Conservation (phyloP, 768 basidiomycete genomes). For the Crassisporium funariophilum region DNA sequence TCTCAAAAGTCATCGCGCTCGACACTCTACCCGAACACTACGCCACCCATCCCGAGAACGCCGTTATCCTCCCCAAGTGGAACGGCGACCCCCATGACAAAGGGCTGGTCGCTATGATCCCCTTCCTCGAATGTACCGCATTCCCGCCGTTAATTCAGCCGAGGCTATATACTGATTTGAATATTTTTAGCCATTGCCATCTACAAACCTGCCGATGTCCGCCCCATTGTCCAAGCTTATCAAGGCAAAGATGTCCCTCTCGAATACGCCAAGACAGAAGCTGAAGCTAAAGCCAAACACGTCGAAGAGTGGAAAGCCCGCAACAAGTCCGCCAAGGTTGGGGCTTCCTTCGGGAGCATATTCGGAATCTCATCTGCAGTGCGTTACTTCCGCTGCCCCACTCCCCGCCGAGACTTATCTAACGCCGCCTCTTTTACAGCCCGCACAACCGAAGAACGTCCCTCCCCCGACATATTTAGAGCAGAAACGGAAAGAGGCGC, state of each 20-base stretch:
- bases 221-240: slow-evolving; percentile 85
- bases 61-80: slow-evolving; percentile 85
- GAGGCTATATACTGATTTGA: not conserved
- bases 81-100: slow-evolving; percentile 68
- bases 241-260: slow-evolving; percentile 84
- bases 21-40: slow-evolving; percentile 85
- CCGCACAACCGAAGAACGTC: slow-evolving; percentile 27
- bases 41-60: slow-evolving; percentile 83
- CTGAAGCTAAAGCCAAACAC: slow-evolving; percentile 74
- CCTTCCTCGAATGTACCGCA: slow-evolving; percentile 86
- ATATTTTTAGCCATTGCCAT: slow-evolving; percentile 79
- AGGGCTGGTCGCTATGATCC: slow-evolving; percentile 89
- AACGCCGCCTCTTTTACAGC: too few relatives aligned
- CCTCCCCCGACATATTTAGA: slow-evolving; percentile 56
- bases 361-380: slow-evolving; percentile 40
- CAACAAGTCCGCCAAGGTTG: slow-evolving; percentile 27
- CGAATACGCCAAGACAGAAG: slow-evolving; percentile 89
- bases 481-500: slow-evolving; percentile 53
- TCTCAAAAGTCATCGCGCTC: slow-evolving; percentile 84
- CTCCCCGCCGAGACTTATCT: too few relatives aligned
- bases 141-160: not conserved
- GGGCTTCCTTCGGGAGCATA: slow-evolving; percentile 37
- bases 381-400: slow-evolving; percentile 12
- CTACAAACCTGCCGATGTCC: slow-evolving; percentile 84
- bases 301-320: slow-evolving; percentile 79